A percentile compares a stretch with the other conserved stretches of the same genome.
Evolutionary conservation across 495 filamentous ascomycete species (phyloP).

Genomic region (Physcia stellaris): DNA sequence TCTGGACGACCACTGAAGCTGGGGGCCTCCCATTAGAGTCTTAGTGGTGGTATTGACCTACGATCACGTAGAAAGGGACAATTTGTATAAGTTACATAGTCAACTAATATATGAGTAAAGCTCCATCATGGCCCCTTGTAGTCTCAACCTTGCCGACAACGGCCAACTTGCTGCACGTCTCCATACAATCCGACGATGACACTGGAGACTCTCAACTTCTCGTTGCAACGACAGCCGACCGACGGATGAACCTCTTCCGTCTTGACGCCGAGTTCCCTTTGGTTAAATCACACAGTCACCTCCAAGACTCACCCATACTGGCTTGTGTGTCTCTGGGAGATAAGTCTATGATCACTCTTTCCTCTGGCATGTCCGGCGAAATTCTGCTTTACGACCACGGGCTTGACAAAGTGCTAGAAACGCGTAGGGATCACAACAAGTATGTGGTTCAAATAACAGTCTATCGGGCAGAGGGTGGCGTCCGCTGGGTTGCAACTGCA

Average conservation of each 20-base stretch:
- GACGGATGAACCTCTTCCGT: conserved; percentile 33
- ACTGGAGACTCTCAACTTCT: conserved; percentile 16
- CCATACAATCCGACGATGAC: conserved; percentile 20
- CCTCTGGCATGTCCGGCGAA: conserved; percentile 52
- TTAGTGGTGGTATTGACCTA: too few species aligned
- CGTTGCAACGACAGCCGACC: conserved; percentile 39
- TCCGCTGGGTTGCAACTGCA: conserved; percentile 42
- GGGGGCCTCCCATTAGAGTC: too few species aligned
- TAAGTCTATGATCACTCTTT: conserved; percentile 20
- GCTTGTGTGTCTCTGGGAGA: conserved; percentile 25
- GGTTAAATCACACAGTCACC: conserved; percentile 20
- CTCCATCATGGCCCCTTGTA: conserved; percentile 31
- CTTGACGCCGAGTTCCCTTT: conserved; percentile 16
- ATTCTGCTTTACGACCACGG: conserved; percentile 29
- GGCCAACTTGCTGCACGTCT: conserved; percentile 42
- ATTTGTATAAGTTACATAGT: too few species aligned
- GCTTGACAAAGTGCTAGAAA: conserved; percentile 26
- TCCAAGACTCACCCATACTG: conserved; percentile 49
- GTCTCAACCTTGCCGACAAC: conserved; percentile 30
- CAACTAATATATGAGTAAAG: too few species aligned
- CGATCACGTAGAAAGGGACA: too few species aligned
- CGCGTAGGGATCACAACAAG: conserved; percentile 45
- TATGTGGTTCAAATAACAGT: conserved; percentile 44
- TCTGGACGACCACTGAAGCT: too few species aligned
- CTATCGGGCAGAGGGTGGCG: conserved; percentile 17